phyloP scores from a whole-genome alignment of 176 grass and related monocot species.

The Pontederia paniculata region DNA sequence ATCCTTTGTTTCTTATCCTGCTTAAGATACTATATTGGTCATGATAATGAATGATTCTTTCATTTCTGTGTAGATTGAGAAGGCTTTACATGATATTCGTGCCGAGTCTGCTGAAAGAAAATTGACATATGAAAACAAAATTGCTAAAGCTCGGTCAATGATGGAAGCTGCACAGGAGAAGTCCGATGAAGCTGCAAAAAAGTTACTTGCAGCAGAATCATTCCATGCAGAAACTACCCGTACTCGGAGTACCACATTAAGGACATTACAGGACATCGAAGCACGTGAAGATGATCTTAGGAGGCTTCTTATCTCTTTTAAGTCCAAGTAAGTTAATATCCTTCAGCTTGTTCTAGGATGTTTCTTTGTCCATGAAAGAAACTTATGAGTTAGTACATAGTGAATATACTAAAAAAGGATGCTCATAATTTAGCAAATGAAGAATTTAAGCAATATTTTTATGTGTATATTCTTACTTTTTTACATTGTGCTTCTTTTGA shows the following conservation, averaged over 20 bases:
- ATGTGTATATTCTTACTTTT: no score
- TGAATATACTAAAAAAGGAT: no score
- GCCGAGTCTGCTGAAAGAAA: constrained; percentile 74
- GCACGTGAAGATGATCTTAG: constrained; percentile 71
- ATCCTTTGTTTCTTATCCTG: background rate
- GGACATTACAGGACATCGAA: constrained; percentile 73
- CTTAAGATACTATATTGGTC: background rate
- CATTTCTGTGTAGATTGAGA: constrained; percentile 68
- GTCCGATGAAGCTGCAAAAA: constrained; percentile 65
- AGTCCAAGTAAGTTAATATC: constrained; percentile 44
- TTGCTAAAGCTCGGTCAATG: constrained; percentile 40
- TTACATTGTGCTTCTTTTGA: no score
- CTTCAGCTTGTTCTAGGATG: background rate
- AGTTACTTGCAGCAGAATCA: constrained; percentile 50
- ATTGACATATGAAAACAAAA: constrained; percentile 60
- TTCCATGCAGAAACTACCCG: constrained; percentile 47
- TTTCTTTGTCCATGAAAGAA: no score
- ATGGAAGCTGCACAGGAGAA: constrained; percentile 55
- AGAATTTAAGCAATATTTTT: no score
- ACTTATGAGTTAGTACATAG: no score
- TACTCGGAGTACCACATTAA: constrained; percentile 29
- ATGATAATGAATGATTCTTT: constrained; percentile 21
- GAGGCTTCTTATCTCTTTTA: constrained; percentile 39
- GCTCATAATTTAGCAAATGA: no score
- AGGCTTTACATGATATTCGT: constrained; percentile 61